These are phyloP conservation scores for Debaryomyces castellii DNA, from an alignment of 805 yeast genomes.

Conservation along the genomic window DNA sequence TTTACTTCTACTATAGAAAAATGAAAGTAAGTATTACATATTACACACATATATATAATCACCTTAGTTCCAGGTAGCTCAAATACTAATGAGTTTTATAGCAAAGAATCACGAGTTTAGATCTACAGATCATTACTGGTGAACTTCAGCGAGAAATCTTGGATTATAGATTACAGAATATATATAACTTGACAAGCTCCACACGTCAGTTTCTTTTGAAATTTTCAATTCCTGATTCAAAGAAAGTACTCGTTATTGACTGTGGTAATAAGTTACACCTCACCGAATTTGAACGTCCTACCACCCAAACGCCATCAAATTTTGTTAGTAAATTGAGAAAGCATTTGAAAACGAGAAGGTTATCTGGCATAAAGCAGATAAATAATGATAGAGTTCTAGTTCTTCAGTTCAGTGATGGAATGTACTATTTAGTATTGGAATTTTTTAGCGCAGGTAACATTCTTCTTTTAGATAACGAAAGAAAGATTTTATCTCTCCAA, in stretches of 20 bases:
- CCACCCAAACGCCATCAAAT: conserved; percentile 78
- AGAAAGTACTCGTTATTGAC: conserved; percentile 72
- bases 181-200: conserved; percentile 75
- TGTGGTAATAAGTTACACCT: conserved; percentile 81
- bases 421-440: conserved; percentile 75
- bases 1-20: background rate
- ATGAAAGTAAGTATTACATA: background rate
- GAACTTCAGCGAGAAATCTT: conserved; percentile 62
- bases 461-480: conserved; percentile 66
- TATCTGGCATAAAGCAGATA: conserved; percentile 71
- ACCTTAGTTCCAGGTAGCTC: background rate
- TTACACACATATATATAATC: background rate
- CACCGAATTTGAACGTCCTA: conserved; percentile 79
- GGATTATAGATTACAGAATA: conserved; percentile 75
- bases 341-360: conserved; percentile 76
- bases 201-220: conserved; percentile 73
- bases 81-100: conserved; percentile 19
- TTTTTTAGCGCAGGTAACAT: conserved; percentile 96
- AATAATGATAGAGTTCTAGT: conserved; percentile 83
- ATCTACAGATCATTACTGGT: conserved; percentile 64
- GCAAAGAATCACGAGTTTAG: conserved; percentile 87
- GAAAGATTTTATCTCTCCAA: conserved; percentile 69
- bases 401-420: conserved; percentile 80
- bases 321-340: conserved; percentile 86
- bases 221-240: conserved; percentile 81